phyloP scores from a whole-genome alignment of 305 asterid genomes.

The Caryopteris hybrid region DNA sequence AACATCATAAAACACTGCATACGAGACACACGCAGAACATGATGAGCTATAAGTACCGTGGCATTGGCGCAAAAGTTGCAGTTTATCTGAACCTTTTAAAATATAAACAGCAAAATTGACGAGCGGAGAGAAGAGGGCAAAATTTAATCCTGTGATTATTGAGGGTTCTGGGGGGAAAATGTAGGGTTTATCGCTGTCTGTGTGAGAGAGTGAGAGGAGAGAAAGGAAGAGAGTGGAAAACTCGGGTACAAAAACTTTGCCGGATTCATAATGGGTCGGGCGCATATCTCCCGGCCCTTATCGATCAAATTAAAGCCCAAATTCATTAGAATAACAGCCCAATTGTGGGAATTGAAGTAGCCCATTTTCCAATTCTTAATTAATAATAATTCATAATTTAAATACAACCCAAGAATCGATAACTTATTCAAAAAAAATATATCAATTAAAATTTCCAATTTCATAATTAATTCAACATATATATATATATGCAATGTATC shows the following conservation, averaged over 20 bases:
- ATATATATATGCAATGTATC: too few species aligned
- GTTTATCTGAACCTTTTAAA: neutral
- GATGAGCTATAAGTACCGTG: slow-evolving; percentile 22
- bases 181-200: slow-evolving; percentile 22
- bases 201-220: neutral
- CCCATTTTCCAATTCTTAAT: neutral
- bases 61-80: slow-evolving; percentile 21
- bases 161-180: slow-evolving; percentile 9
- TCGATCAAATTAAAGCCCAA: neutral
- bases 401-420: too few species aligned
- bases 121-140: neutral
- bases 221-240: neutral
- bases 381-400: too few species aligned
- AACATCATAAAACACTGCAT: neutral
- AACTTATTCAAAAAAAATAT: too few species aligned
- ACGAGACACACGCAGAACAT: neutral
- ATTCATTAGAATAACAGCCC: neutral
- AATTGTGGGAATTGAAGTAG: neutral
- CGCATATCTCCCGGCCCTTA: neutral
- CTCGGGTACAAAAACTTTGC: neutral
- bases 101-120: neutral
- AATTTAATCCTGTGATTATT: neutral
- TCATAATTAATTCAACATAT: too few species aligned
- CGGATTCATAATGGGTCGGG: slow-evolving; percentile 9
- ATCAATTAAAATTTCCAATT: too few species aligned